Evolutionary conservation across 352 stramenopile species (phyloP).

Genomic region (Globisporangium polare): DNA sequence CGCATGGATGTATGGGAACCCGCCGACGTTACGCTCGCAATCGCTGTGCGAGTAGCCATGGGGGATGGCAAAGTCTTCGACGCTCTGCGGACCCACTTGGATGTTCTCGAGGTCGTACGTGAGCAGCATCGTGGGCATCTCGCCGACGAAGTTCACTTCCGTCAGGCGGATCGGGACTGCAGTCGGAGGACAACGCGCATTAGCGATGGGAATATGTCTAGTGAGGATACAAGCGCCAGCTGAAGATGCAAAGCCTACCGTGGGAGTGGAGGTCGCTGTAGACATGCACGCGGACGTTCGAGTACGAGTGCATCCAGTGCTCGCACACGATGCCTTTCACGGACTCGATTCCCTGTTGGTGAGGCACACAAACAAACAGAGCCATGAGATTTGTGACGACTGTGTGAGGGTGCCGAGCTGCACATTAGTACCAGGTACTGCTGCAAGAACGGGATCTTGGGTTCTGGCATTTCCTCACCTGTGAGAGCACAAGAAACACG

Average conservation of each 20-base stretch:
- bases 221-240: neutral
- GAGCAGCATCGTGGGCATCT: conserved; percentile 43
- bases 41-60: conserved; percentile 53
- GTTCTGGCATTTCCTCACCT: conserved; percentile 52
- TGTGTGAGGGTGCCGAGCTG: too few relatives aligned
- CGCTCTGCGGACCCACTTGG: conserved; percentile 42
- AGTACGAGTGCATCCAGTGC: conserved; percentile 57
- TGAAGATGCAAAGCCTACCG: conserved; percentile 6
- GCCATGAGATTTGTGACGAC: too few relatives aligned
- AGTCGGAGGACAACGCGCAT: neutral
- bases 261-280: conserved; percentile 43
- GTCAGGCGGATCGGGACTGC: conserved; percentile 64
- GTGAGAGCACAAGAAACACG: neutral
- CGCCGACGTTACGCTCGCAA: conserved; percentile 51
- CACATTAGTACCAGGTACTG: conserved; percentile 36
- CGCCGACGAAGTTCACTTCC: conserved; percentile 49
- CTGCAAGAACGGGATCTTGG: conserved; percentile 46
- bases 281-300: conserved; percentile 50
- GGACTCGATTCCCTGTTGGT: conserved; percentile 49
- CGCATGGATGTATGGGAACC: conserved; percentile 76
- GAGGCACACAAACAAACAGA: neutral
- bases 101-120: conserved; percentile 63
- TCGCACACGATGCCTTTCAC: conserved; percentile 55
- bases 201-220: neutral
- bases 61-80: conserved; percentile 45